phyloP scores from a whole-genome alignment of 2,329 filamentous ascomycete species.

The Penicillium sp. region DNA sequence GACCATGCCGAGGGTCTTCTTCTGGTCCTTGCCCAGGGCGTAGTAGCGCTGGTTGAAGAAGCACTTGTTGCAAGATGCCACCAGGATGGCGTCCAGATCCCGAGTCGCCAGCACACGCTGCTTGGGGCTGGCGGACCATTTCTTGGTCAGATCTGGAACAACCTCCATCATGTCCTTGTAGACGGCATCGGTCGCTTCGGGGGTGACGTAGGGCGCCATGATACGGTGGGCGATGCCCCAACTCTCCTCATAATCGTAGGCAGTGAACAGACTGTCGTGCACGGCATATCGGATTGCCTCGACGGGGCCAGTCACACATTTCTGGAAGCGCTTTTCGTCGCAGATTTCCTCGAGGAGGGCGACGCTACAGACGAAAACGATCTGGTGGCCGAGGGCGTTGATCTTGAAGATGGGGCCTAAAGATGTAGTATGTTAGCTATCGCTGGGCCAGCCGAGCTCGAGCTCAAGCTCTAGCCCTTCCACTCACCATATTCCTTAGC shows the following conservation, averaged over 20 bases:
- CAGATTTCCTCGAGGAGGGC: constrained; percentile 67
- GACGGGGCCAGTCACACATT: constrained; percentile 57
- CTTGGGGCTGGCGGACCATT: constrained; percentile 53
- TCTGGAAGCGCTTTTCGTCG: constrained; percentile 66
- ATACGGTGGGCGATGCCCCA: constrained; percentile 68
- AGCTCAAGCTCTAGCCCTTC: neutral
- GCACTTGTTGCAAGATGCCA: constrained; percentile 56
- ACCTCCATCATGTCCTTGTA: constrained; percentile 56
- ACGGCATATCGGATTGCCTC: constrained; percentile 60
- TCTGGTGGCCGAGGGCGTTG: constrained; percentile 49
- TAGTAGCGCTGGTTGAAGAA: constrained; percentile 59
- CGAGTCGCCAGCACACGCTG: constrained; percentile 52
- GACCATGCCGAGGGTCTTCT: constrained; percentile 30
- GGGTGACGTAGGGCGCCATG: constrained; percentile 51
- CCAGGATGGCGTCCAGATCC: constrained; percentile 59
- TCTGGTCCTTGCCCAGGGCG: constrained; percentile 39
- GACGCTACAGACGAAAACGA: constrained; percentile 58
- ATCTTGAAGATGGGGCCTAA: constrained; percentile 66
- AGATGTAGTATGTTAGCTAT: neutral
- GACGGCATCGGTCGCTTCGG: constrained; percentile 43
- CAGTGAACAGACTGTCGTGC: constrained; percentile 73
- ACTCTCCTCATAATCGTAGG: constrained; percentile 50
- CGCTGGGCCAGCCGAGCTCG: neutral
- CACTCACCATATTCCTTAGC: constrained; percentile 52
- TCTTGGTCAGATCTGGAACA: constrained; percentile 54